Conservation (phyloP, 106 monocot species). For the Dendrobium officinale region DNA sequence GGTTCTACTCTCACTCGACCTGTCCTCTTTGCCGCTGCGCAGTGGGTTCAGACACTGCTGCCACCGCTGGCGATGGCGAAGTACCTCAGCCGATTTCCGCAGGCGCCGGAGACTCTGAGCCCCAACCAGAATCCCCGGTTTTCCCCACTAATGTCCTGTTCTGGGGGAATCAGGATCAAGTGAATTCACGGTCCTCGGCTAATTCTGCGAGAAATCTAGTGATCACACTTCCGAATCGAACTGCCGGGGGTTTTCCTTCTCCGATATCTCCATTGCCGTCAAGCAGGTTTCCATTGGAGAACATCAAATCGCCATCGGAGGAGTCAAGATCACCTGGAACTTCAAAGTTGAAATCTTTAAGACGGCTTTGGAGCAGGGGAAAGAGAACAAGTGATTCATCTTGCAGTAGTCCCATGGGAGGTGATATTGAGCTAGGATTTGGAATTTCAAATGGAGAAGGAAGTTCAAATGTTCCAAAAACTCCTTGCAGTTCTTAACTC, state of each 20-base stretch:
- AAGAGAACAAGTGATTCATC: neutral
- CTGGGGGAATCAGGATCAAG: neutral
- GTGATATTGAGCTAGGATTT: slow-evolving; percentile 8
- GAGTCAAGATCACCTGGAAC: neutral
- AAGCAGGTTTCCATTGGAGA: neutral
- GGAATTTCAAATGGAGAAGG: neutral
- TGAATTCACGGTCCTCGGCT: neutral
- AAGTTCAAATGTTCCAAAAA: slow-evolving; percentile 1
- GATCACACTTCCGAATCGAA: slow-evolving; percentile 12
- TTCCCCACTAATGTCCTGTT: slow-evolving; percentile 7
- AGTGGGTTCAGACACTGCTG: neutral
- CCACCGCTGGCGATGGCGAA: neutral
- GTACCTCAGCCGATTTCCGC: neutral
- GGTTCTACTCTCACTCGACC: slow-evolving; percentile 38
- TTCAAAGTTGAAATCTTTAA: slow-evolving; percentile 5
- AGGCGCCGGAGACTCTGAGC: neutral
- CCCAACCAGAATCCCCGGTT: neutral
- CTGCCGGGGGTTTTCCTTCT: neutral
- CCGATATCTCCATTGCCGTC: neutral
- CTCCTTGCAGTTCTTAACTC: neutral
- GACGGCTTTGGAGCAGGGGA: slow-evolving; percentile 17
- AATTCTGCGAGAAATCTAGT: slow-evolving; percentile 1
- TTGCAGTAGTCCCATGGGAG: neutral
- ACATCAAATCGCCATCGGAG: slow-evolving; percentile 1
- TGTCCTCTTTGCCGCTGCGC: slow-evolving; percentile 42